Conservation (phyloP, 345 rosid genomes). For the Lepidium aucheri region DNA sequence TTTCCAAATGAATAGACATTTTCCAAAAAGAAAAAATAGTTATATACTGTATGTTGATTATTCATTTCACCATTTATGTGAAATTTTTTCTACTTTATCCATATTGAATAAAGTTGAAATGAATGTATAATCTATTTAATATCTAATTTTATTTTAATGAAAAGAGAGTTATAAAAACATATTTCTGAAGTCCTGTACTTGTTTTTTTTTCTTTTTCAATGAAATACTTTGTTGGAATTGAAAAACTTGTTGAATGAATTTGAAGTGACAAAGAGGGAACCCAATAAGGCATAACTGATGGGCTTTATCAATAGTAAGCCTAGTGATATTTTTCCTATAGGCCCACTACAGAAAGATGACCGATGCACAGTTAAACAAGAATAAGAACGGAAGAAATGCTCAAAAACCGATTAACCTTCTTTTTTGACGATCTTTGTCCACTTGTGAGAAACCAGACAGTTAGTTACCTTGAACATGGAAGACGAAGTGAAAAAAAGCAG, state of each 20-base stretch:
- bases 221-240: no score
- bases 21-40: no score
- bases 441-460: background rate
- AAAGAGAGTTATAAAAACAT: no score
- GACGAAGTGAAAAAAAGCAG: background rate
- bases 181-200: no score
- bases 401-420: background rate
- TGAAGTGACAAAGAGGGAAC: background rate
- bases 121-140: no score
- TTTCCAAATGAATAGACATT: no score
- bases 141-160: no score
- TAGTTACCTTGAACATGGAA: conserved; percentile 13
- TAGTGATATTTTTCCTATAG: background rate
- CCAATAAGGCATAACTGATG: background rate
- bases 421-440: background rate
- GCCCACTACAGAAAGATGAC: background rate
- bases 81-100: no score
- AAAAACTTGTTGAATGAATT: background rate
- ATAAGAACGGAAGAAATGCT: background rate
- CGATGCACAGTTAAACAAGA: background rate
- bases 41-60: no score
- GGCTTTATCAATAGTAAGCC: background rate
- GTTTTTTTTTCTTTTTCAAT: no score
- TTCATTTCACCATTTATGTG: no score
- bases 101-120: no score